Evolutionary conservation across 768 basidiomycete genomes (phyloP), one percentile per base, ranked within the genome.

Genomic region (Saitozyma podzolica): DNA sequence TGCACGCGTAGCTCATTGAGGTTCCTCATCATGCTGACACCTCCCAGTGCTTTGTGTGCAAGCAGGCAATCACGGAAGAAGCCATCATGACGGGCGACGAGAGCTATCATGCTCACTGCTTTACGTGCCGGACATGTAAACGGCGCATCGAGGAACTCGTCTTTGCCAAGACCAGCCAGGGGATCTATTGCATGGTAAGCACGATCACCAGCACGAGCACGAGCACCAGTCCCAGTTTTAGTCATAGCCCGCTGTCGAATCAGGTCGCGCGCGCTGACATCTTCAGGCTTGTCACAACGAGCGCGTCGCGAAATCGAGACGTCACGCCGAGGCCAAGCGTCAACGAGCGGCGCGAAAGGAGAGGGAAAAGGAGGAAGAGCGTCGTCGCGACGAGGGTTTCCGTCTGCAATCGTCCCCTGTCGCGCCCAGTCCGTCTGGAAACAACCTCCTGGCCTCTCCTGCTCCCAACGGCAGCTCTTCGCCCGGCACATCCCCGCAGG

Each of bases 51-150:
- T 95, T 89, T 75, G 89, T 97, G 61, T 99, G 96, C 82, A 87
- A 88, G 51, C 86, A 87, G 60, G 91, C 93, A 50, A 99, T 99
- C 67, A 88, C 94, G 59, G 94, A 99, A 82, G 96, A 99, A 76
- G 96, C 96, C 9, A 97, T 98, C 79, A 97, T 99, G 91, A 95
- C 96, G 8, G 96, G 82, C 55, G 93, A 99, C 80, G 96, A 98
- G 77, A 92, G 92, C 0, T 99, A 98, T 72, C 96, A 98, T 78
- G 94, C 96, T 6, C 90, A 93, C 67, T 99, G 96, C 82, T 99
- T 99, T 84, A 94, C 95, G 70, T 99, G 96, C 82, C 89, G 91
- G 73, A 89, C 92, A 56, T 99, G 96, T 83, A 87, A 86, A 78
- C 89, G 89, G 76, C 85, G 92, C 61, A 99, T 99, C 66, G 94